phyloP scores from a whole-genome alignment of 176 grass and related monocot species.

The Pontederia crassipes region DNA sequence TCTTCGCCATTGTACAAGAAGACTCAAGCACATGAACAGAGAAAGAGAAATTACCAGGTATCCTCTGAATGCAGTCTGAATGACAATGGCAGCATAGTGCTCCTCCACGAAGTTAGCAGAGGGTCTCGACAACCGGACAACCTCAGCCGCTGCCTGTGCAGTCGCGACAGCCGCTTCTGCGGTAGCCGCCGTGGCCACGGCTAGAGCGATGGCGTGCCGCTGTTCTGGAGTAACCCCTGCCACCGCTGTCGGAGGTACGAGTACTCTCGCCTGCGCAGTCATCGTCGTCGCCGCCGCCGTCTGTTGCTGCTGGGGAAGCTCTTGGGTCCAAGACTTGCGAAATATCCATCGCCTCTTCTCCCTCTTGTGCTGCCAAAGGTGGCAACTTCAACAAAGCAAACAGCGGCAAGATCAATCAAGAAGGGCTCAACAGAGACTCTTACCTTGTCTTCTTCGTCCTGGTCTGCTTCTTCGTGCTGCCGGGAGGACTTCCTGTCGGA shows the following conservation, averaged over 20 bases:
- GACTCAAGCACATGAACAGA: not conserved
- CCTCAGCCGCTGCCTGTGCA: slow-evolving; percentile 76
- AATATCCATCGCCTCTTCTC: slow-evolving; percentile 77
- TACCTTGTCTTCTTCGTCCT: slow-evolving; percentile 39
- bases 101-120: slow-evolving; percentile 25
- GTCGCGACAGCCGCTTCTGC: slow-evolving; percentile 78
- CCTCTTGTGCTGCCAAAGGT: slow-evolving; percentile 45
- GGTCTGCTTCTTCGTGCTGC: slow-evolving; percentile 27
- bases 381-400: not conserved
- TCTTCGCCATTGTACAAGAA: not conserved
- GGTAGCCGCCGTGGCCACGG: slow-evolving; percentile 70
- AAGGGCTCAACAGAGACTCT: not conserved
- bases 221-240: slow-evolving; percentile 51
- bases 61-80: slow-evolving; percentile 82
- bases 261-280: not conserved
- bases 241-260: not conserved
- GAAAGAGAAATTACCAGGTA: slow-evolving; percentile 38
- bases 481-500: slow-evolving; percentile 35
- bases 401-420: not conserved
- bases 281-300: not conserved
- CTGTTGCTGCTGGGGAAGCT: slow-evolving; percentile 8
- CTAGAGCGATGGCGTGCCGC: slow-evolving; percentile 50
- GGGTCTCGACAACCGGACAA: slow-evolving; percentile 50
- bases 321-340: slow-evolving; percentile 41
- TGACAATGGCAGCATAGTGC: slow-evolving; percentile 51